These are phyloP conservation scores for Zygoascus sp. DNA, from an alignment of 1,139 yeast genomes.

Conservation along the genomic window DNA sequence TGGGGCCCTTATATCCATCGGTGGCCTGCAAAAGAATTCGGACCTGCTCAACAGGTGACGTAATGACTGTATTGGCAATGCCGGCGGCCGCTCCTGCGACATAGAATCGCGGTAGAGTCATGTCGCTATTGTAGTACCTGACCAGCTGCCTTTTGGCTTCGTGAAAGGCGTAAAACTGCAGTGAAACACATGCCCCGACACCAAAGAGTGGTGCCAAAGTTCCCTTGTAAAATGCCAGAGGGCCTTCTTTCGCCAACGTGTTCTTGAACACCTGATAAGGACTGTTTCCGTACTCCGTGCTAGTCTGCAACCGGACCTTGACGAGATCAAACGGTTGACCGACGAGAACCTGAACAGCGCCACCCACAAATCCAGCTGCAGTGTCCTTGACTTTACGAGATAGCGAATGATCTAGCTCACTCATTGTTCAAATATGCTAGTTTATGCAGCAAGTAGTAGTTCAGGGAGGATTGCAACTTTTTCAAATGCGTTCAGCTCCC, in stretches of 20 bases:
- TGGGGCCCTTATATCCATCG: slow-evolving; percentile 41
- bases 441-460: no score
- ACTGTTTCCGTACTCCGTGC: slow-evolving; percentile 40
- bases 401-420: slow-evolving; percentile 43
- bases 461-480: no score
- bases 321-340: slow-evolving; percentile 75
- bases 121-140: slow-evolving; percentile 30
- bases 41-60: slow-evolving; percentile 73
- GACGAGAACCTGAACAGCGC: slow-evolving; percentile 65
- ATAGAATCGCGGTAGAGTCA: slow-evolving; percentile 59
- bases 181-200: slow-evolving; percentile 89
- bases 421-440: slow-evolving; percentile 1
- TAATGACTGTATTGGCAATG: slow-evolving; percentile 64
- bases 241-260: slow-evolving; percentile 64
- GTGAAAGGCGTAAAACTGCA: slow-evolving; percentile 74
- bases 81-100: slow-evolving; percentile 76
- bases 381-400: slow-evolving; percentile 59
- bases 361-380: slow-evolving; percentile 45
- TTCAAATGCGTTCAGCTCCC: no score
- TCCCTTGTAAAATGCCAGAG: slow-evolving; percentile 81
- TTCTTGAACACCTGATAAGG: slow-evolving; percentile 50
- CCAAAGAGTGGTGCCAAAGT: slow-evolving; percentile 83
- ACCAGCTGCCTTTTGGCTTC: slow-evolving; percentile 62
- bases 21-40: slow-evolving; percentile 57
- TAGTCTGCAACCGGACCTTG: slow-evolving; percentile 59